Percentiles rank a stretch among this genome's conserved stretches.
phyloP scores from a whole-genome alignment of 148 eudicot genomes.

The Heliosperma pusillum region DNA sequence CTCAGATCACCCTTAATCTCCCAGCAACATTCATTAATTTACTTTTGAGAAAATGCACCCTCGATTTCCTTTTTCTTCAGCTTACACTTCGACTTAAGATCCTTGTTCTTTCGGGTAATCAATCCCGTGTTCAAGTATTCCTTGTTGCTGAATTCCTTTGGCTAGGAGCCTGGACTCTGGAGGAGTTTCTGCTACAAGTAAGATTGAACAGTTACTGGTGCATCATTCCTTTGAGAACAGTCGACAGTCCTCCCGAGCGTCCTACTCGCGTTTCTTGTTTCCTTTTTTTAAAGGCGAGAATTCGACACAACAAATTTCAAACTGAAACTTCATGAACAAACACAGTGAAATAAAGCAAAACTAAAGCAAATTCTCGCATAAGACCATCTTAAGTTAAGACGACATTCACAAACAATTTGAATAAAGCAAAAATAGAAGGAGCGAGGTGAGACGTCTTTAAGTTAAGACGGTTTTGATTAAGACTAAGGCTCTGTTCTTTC shows the following conservation, averaged over 20 bases:
- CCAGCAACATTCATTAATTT: constrained; percentile 35
- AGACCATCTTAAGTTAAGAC: too few species aligned
- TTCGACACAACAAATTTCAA: not conserved
- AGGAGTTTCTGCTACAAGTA: constrained; percentile 53
- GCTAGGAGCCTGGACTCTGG: constrained; percentile 46
- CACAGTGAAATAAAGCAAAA: not conserved
- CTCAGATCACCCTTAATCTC: constrained; percentile 75
- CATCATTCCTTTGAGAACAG: constrained; percentile 48
- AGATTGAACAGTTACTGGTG: constrained; percentile 41
- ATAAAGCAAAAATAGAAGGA: too few species aligned
- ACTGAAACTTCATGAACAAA: constrained; percentile 17
- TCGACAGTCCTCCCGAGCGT: constrained; percentile 54
- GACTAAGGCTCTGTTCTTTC: too few species aligned
- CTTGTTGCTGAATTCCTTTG: constrained; percentile 64
- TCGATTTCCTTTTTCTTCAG: not conserved
- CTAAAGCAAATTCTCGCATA: too few species aligned
- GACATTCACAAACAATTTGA: too few species aligned
- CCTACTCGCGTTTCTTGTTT: constrained; percentile 57
- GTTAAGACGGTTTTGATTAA: too few species aligned
- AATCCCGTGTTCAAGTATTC: constrained; percentile 73
- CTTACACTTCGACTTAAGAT: too few species aligned
- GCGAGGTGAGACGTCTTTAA: too few species aligned
- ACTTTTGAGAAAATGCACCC: not conserved
- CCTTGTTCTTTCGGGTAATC: constrained; percentile 47
- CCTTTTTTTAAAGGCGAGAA: constrained; percentile 51